Conservation (phyloP, 2,329 filamentous ascomycete genomes). For the Fusarium proliferatum region DNA sequence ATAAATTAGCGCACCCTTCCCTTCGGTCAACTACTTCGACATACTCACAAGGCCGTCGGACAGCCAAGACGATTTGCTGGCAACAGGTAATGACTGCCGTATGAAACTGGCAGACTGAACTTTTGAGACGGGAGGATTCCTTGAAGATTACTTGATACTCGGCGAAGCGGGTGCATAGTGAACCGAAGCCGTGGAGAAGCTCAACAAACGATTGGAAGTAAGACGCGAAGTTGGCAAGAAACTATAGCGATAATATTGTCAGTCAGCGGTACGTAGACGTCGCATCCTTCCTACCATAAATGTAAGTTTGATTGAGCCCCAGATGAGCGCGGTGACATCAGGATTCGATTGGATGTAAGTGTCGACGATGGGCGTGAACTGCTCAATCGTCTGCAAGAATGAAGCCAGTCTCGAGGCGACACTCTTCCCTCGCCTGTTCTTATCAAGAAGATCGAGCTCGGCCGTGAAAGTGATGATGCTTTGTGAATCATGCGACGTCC, state of each 20-base stretch:
- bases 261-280: no score
- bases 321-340: not conserved
- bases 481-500: conserved; percentile 7
- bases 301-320: conserved; percentile 19
- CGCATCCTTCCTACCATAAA: not conserved
- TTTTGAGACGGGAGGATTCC: not conserved
- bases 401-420: conserved; percentile 17
- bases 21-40: accelerated
- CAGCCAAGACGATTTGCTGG: conserved; percentile 6
- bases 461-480: conserved; percentile 30
- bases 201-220: conserved; percentile 36
- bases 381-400: conserved; percentile 26
- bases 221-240: conserved; percentile 29
- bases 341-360: conserved; percentile 22
- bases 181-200: conserved; percentile 14
- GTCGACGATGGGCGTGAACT: conserved; percentile 24
- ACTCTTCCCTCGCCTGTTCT: conserved; percentile 18
- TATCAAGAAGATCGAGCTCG: conserved; percentile 7
- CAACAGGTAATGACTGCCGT: conserved; percentile 11
- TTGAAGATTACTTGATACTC: conserved; percentile 22
- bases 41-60: conserved; percentile 3
- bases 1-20: no score
- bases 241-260: not conserved
- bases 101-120: conserved; percentile 13
- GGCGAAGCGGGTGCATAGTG: not conserved